Conservation (phyloP, 192 early-diverging fungal species). For the Coemansia aciculifera region DNA sequence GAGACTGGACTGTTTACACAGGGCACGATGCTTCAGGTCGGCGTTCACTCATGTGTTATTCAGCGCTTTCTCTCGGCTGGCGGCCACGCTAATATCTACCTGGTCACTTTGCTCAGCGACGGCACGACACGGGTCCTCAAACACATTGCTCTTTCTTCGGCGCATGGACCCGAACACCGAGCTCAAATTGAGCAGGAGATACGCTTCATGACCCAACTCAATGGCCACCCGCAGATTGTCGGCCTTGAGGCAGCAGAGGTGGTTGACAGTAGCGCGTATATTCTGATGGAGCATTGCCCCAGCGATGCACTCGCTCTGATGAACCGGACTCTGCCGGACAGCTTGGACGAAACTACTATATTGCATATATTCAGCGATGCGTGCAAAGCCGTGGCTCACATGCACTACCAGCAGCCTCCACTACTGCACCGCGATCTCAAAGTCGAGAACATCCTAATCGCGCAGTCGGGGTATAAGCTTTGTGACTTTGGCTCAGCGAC, state of each 20-base stretch:
- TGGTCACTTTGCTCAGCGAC: slow-evolving; percentile 61
- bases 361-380: slow-evolving; percentile 86
- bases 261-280: slow-evolving; percentile 66
- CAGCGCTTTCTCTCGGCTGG: slow-evolving; percentile 54
- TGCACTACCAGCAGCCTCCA: slow-evolving; percentile 83
- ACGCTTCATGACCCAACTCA: slow-evolving; percentile 70
- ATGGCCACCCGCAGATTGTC: slow-evolving; percentile 82
- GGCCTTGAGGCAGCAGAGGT: slow-evolving; percentile 73
- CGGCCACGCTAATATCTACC: slow-evolving; percentile 90
- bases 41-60: slow-evolving; percentile 38
- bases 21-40: slow-evolving; percentile 47
- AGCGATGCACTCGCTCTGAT: slow-evolving; percentile 75
- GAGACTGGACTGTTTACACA: slow-evolving; percentile 26
- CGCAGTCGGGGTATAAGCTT: slow-evolving; percentile 74
- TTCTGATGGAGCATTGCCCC: slow-evolving; percentile 92
- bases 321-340: slow-evolving; percentile 72
- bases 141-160: slow-evolving; percentile 51
- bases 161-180: slow-evolving; percentile 65
- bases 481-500: slow-evolving; percentile 97
- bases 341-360: slow-evolving; percentile 81
- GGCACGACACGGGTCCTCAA: slow-evolving; percentile 76
- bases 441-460: slow-evolving; percentile 80
- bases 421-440: slow-evolving; percentile 86
- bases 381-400: slow-evolving; percentile 83
- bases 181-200: slow-evolving; percentile 72